Evolutionary conservation across 495 filamentous ascomycete species (phyloP).

Genomic region (Penicillium antarcticum): DNA sequence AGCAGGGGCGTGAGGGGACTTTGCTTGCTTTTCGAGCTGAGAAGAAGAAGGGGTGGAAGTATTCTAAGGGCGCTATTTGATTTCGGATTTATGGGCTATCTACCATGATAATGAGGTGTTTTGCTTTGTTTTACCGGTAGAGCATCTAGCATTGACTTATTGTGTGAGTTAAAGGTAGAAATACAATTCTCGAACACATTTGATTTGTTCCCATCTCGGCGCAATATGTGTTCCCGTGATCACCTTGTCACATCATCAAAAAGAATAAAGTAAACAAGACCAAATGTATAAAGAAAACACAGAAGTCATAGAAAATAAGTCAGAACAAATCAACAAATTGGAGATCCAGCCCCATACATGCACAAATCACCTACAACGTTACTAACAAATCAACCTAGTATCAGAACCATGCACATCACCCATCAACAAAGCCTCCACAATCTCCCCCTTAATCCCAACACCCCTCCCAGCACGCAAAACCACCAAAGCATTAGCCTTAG

Average conservation of each 20-base stretch:
- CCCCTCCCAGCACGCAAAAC: constrained; percentile 62
- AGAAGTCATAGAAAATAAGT: constrained; percentile 1
- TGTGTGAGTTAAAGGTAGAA: too few species aligned
- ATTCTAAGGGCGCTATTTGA: constrained; percentile 24
- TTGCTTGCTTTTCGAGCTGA: constrained; percentile 67
- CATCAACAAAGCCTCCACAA: constrained; percentile 62
- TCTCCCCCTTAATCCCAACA: constrained; percentile 47
- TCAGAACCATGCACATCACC: constrained; percentile 37
- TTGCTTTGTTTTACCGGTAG: background rate
- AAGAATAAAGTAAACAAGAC: constrained; percentile 2
- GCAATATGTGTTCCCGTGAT: too few species aligned
- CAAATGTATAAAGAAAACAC: constrained; percentile 1
- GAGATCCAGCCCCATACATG: constrained; percentile 10
- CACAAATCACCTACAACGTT: constrained; percentile 5
- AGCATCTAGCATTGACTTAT: background rate
- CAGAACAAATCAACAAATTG: constrained; percentile 3
- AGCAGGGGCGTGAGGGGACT: constrained; percentile 63
- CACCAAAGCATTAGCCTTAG: constrained; percentile 81
- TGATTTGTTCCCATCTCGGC: too few species aligned
- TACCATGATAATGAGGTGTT: background rate
- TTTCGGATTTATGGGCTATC: background rate
- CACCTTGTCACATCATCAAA: too few species aligned
- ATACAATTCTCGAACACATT: too few species aligned
- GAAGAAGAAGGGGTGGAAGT: constrained; percentile 60
- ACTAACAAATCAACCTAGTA: constrained; percentile 23